Conservation (phyloP, 2,329 filamentous ascomycete genomes). For the Neurospora sp. region DNA sequence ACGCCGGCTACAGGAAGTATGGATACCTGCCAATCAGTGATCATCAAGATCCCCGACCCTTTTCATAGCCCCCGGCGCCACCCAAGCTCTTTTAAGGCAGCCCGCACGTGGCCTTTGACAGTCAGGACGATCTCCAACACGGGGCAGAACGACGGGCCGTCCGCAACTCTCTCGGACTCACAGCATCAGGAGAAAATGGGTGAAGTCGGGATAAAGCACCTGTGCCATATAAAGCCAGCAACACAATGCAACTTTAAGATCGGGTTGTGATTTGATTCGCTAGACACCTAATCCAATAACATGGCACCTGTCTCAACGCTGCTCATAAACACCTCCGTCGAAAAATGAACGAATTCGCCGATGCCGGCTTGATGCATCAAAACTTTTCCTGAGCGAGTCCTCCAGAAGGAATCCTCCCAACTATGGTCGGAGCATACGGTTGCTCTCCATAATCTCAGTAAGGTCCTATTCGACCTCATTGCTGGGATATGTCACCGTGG, state of each 20-base stretch:
- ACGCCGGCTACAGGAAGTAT: not conserved
- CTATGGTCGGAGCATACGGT: not conserved
- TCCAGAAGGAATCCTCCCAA: not conserved
- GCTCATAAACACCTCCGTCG: not conserved
- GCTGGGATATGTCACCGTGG: constrained; percentile 58
- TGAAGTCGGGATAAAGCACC: not conserved
- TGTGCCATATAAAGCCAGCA: not conserved
- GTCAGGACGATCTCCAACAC: not conserved
- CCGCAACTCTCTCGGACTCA: not conserved
- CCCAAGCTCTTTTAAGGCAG: not conserved
- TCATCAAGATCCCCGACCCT: not conserved
- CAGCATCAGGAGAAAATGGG: not conserved
- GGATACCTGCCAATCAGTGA: not conserved
- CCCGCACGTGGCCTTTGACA: not conserved
- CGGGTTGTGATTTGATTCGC: not conserved
- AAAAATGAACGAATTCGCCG: not conserved
- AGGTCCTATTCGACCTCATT: constrained; percentile 45
- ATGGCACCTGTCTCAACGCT: not conserved
- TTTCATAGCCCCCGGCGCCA: not conserved
- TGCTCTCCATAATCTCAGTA: not conserved
- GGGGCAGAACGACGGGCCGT: not conserved
- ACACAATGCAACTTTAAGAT: not conserved
- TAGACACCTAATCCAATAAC: not conserved
- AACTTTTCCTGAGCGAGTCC: not conserved
- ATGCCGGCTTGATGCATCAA: not conserved